Evolutionary conservation across 148 eudicot species (phyloP).

Genomic region (Selenicereus undatus): DNA sequence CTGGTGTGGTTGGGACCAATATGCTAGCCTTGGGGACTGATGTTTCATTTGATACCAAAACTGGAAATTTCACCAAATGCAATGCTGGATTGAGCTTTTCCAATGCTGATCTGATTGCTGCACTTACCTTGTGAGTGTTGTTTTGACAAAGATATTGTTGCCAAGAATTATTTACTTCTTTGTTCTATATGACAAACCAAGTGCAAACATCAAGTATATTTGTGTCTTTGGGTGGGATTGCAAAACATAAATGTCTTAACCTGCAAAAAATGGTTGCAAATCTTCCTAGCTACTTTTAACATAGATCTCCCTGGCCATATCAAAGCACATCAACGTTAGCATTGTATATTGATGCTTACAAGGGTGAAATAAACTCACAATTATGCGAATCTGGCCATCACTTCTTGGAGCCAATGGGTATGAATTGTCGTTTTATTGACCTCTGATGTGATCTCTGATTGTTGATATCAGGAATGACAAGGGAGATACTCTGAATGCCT

Average conservation of each 20-base stretch:
- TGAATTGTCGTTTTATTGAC: not conserved
- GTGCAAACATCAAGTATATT: not conserved
- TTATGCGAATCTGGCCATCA: not conserved
- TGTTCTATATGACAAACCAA: not conserved
- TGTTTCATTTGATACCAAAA: conserved; percentile 52
- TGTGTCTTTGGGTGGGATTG: not conserved
- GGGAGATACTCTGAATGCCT: conserved; percentile 51
- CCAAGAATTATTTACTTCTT: not conserved
- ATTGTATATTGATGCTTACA: not conserved
- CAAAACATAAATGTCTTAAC: not conserved
- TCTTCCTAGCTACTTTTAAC: not conserved
- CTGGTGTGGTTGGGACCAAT: conserved; percentile 57
- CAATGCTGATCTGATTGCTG: conserved; percentile 51
- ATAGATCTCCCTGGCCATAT: not conserved
- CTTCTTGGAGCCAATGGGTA: not conserved
- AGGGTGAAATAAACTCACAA: not conserved
- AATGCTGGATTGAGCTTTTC: conserved; percentile 62
- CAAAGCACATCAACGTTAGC: not conserved
- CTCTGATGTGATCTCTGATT: not conserved
- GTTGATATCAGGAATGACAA: conserved; percentile 49
- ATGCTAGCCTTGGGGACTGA: conserved; percentile 48
- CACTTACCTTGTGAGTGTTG: conserved; percentile 57
- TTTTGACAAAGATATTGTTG: not conserved
- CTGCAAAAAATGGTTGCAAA: not conserved
- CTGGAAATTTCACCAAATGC: conserved; percentile 47